Conservation (phyloP, 2,329 filamentous ascomycete species). For the Pseudogymnoascus sp. region DNA sequence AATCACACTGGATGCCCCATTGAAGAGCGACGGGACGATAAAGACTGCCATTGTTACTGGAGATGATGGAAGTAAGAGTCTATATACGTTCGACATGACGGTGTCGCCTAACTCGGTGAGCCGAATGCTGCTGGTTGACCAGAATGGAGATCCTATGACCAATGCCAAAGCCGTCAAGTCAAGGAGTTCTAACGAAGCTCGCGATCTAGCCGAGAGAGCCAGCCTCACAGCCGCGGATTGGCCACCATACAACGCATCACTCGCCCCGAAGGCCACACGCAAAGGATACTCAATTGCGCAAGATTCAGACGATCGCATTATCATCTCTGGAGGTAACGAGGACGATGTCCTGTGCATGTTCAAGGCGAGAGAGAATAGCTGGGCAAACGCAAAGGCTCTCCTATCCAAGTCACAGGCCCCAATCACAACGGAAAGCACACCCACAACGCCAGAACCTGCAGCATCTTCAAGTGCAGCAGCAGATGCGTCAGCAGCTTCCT, state of each 20-base stretch:
- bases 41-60: conserved; percentile 61
- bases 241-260: conserved; percentile 69
- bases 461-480: conserved; percentile 27
- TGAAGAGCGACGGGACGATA: conserved; percentile 51
- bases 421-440: conserved; percentile 14
- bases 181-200: not conserved
- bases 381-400: conserved; percentile 58
- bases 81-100: conserved; percentile 71
- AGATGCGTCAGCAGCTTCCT: conserved; percentile 25
- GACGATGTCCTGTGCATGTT: conserved; percentile 68
- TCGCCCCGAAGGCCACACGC: conserved; percentile 58
- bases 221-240: conserved; percentile 53
- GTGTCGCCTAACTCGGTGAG: conserved; percentile 67
- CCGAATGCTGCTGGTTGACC: conserved; percentile 58
- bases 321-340: conserved; percentile 67
- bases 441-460: conserved; percentile 25
- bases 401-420: conserved; percentile 19
- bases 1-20: conserved; percentile 50
- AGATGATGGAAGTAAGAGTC: conserved; percentile 66
- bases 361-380: conserved; percentile 64
- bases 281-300: conserved; percentile 64
- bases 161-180: conserved; percentile 37
- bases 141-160: conserved; percentile 45
- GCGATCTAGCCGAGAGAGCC: conserved; percentile 9
- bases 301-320: conserved; percentile 55